Base-by-base conservation (phyloP, 2,329 filamentous ascomycete genomes). In the Cladosporium sp. region DNA sequence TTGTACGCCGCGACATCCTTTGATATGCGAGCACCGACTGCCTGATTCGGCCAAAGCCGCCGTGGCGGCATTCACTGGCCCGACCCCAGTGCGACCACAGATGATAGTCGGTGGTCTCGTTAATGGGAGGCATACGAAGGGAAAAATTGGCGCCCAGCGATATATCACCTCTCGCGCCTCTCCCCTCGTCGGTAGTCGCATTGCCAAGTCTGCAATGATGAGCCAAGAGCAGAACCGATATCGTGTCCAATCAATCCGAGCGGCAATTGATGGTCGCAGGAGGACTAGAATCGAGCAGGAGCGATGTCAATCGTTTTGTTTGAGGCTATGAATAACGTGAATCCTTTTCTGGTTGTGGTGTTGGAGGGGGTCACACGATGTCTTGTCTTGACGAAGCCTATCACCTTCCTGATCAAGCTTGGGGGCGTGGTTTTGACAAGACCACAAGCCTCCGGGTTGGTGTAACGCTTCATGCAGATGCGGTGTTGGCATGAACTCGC, bases 151-250 rank as follows among this genome's bases (percentile, higher is more conserved):
- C 43, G 43, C 43, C 43, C 34, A 39, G 43, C 39, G 43, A 39
- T 47, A 47, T 20, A 44, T 13, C 1, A 20, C 18, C 5, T 17
- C 11, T 17, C 34, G 17, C 34, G 17, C n/a, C 30, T 27, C 24
- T 32, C 11, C 20, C 27, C 32, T 36, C 32, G 32, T 17, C 13
- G 8, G n/a, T n/a, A 22, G 27, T 15, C 39, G 44, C 37, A 22
- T 18, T 41, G 44, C 44, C 44, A 48, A 48, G 44, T 6, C 19
- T 13, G 27, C 43, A 40, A 36, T 15, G 36, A n/a, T 48, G 44
- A 22, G 44, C 44, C 44, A 48, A 48, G 44, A 29, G 11, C 24
- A 47, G 18, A 47, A 13, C 17, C 44, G 44, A 40, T 48, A 48
- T 48, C 44, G 19, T 36, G 15, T 36, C 43, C 43, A 45, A 45